Percentiles rank a stretch among this genome's conserved stretches.
These are phyloP conservation scores for Flaveria brownii DNA, from an alignment of 129 eudicot species.

Conservation along the genomic window DNA sequence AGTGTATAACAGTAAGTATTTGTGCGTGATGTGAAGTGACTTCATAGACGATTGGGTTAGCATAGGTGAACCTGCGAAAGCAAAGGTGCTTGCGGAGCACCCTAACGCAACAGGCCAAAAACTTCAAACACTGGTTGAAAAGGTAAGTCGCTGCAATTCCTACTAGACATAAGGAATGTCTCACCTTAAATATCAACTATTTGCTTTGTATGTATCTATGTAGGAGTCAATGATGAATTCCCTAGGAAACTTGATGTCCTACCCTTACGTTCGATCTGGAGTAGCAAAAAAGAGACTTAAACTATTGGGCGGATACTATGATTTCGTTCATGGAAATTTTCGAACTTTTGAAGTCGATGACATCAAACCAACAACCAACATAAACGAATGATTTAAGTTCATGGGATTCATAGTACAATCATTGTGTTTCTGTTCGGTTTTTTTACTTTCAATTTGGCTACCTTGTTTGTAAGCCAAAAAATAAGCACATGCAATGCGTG, in stretches of 20 bases:
- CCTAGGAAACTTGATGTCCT: slow-evolving; percentile 22
- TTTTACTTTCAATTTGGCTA: background rate
- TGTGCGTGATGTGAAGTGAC: slow-evolving; percentile 31
- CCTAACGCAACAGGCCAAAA: slow-evolving; percentile 11
- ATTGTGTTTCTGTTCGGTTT: background rate
- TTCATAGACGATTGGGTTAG: slow-evolving; percentile 36
- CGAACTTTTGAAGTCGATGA: background rate
- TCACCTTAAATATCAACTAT: background rate
- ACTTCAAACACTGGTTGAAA: slow-evolving; percentile 33
- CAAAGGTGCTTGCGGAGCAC: slow-evolving; percentile 22
- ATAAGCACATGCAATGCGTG: slow-evolving; percentile 11
- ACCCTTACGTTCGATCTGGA: slow-evolving; percentile 29
- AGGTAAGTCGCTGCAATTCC: slow-evolving; percentile 10
- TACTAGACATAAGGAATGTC: no score
- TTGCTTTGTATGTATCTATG: background rate
- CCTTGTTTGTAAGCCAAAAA: background rate
- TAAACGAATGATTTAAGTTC: slow-evolving; percentile 1
- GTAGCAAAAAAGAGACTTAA: slow-evolving; percentile 26
- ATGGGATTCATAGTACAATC: background rate
- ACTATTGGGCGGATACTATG: slow-evolving; percentile 32
- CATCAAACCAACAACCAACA: slow-evolving; percentile 14
- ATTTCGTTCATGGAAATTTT: slow-evolving; percentile 25
- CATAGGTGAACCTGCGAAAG: slow-evolving; percentile 31
- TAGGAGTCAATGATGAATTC: slow-evolving; percentile 36
- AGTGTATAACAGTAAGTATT: background rate